Percentiles rank a stretch among this genome's conserved stretches.
Evolutionary conservation across 2,329 filamentous ascomycete genomes (phyloP).

Genomic region (Pseudopyricularia javanii): DNA sequence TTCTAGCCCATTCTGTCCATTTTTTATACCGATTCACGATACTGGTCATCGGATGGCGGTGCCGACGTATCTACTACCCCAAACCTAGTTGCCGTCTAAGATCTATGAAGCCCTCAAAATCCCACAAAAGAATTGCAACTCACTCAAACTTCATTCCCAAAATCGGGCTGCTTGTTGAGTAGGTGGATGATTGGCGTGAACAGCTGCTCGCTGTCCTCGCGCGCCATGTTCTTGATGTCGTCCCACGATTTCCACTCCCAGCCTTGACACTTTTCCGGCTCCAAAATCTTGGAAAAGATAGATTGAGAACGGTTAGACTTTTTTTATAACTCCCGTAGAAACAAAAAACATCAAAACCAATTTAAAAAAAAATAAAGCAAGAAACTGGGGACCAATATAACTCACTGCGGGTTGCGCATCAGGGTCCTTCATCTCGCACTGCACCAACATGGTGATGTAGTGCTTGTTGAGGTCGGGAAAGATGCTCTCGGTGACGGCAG

Average conservation of each 20-base stretch:
- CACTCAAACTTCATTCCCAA: constrained; percentile 5
- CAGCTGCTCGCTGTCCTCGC: constrained; percentile 10
- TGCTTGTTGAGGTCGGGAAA: constrained; percentile 51
- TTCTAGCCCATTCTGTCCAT: no score
- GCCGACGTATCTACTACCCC: no score
- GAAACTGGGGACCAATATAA: neutral
- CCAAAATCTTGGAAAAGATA: constrained; percentile 22
- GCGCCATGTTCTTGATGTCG: constrained; percentile 21
- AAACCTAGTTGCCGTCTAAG: no score
- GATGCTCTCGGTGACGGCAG: constrained; percentile 55
- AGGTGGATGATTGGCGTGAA: constrained; percentile 27
- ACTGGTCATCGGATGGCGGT: no score
- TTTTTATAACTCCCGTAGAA: neutral
- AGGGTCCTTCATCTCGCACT: constrained; percentile 34
- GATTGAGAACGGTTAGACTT: neutral
- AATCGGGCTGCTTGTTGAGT: constrained; percentile 13
- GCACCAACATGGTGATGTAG: constrained; percentile 63
- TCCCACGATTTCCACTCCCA: constrained; percentile 37
- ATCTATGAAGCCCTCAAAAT: no score
- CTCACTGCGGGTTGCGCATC: constrained; percentile 39
- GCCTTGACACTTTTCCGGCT: constrained; percentile 36
- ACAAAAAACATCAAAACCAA: neutral
- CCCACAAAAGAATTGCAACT: no score
- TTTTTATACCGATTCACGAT: no score
- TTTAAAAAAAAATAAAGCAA: neutral